phyloP scores from a whole-genome alignment of 371 early-diverging fungal species.

The Actinomortierella wolfii region DNA sequence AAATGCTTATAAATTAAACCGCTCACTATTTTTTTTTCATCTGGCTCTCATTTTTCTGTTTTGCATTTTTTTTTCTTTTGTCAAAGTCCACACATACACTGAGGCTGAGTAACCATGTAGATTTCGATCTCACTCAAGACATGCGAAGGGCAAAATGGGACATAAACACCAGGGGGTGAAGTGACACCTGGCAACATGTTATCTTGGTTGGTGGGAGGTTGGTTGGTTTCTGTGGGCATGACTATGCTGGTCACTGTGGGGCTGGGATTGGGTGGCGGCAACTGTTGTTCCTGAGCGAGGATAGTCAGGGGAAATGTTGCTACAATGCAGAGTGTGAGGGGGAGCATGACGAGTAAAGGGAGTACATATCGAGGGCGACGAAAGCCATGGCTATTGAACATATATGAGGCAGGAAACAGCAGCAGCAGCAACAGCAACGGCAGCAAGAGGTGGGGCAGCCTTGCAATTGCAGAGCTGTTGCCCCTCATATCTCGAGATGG shows the following conservation, averaged over 20 bases:
- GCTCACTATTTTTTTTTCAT: neutral
- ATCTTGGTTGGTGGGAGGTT: neutral
- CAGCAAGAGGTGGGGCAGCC: slow-evolving; percentile 4
- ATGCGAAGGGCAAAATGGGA: neutral
- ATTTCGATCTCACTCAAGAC: neutral
- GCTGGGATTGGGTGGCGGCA: neutral
- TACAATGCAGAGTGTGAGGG: neutral
- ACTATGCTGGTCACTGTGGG: neutral
- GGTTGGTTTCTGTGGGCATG: neutral
- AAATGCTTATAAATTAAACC: neutral
- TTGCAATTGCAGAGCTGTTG: slow-evolving; percentile 12
- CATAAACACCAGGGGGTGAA: neutral
- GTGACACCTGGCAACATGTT: neutral
- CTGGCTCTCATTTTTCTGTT: neutral
- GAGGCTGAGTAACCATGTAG: neutral
- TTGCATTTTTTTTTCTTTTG: slow-evolving; percentile 2
- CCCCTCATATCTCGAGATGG: slow-evolving; percentile 11
- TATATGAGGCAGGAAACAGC: neutral
- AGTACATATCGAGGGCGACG: neutral
- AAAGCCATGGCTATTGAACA: neutral
- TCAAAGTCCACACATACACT: neutral
- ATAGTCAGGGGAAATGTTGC: neutral
- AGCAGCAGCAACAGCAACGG: slow-evolving; percentile 4
- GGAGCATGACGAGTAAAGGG: neutral
- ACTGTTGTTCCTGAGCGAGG: neutral